Percentiles rank a stretch among this genome's conserved stretches.
These are phyloP conservation scores for Aspergillus sp. DNA, from an alignment of 2,329 filamentous ascomycete genomes.

Conservation along the genomic window DNA sequence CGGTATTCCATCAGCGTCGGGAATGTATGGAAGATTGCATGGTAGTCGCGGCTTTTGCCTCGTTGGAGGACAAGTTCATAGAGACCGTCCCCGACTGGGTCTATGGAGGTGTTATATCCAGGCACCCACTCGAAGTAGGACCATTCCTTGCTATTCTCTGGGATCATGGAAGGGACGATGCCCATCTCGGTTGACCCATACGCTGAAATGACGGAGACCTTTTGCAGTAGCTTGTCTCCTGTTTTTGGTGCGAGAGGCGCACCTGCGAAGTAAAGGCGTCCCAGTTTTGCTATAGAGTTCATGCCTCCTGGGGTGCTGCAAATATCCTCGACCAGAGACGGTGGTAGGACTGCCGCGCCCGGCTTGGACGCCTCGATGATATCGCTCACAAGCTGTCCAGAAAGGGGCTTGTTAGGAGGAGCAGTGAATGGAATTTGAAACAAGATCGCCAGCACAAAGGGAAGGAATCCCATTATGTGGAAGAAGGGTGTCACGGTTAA, in stretches of 20 bases:
- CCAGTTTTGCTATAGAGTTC: background rate
- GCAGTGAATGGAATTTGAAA: background rate
- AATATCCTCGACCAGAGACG: background rate
- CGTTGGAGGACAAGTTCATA: background rate
- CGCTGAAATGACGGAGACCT: background rate
- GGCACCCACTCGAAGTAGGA: background rate
- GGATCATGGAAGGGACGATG: background rate
- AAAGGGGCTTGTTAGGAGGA: background rate
- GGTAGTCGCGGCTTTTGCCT: background rate
- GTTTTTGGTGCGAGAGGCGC: background rate
- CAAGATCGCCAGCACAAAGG: background rate
- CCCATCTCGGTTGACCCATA: background rate
- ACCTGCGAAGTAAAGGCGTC: background rate
- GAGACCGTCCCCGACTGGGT: background rate
- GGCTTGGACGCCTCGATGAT: background rate
- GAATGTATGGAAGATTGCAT: background rate
- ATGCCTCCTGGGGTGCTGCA: background rate
- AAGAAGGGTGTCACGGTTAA: background rate
- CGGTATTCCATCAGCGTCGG: background rate
- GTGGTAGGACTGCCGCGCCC: background rate
- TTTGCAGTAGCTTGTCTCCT: background rate
- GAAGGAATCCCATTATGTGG: background rate
- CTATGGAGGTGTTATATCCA: background rate
- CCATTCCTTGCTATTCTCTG: background rate
- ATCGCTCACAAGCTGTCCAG: background rate